A percentile compares a stretch with the other conserved stretches of the same genome.
phyloP scores from a whole-genome alignment of 345 rosid genomes.

The Melaleuca quinquenervia region DNA sequence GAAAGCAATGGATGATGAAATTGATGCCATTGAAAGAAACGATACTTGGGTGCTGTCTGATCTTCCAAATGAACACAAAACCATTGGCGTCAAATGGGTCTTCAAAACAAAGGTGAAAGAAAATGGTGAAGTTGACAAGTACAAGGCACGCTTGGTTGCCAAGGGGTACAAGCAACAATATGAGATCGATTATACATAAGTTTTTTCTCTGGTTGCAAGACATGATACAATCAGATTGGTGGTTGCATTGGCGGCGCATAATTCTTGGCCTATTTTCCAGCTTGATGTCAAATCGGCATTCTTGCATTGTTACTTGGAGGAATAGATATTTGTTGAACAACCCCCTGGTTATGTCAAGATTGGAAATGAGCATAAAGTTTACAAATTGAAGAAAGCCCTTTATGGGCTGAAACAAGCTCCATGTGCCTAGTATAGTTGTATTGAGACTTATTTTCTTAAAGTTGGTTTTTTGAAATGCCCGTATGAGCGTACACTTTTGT shows the following conservation, averaged over 20 bases:
- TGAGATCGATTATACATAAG: background rate
- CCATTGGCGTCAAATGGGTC: background rate
- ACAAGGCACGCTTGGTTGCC: background rate
- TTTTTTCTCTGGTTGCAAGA: background rate
- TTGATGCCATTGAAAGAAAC: background rate
- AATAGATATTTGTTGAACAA: background rate
- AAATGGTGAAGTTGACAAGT: background rate
- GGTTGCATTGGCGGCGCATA: background rate
- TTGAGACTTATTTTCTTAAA: background rate
- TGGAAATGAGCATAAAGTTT: background rate
- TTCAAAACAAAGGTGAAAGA: background rate
- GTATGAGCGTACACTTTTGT: no score
- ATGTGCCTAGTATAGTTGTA: background rate
- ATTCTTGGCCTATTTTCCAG: background rate
- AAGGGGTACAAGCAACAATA: background rate
- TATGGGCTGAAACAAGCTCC: background rate
- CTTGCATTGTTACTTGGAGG: background rate
- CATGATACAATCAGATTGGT: background rate
- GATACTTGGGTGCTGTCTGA: background rate
- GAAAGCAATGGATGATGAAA: background rate
- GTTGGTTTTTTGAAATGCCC: no score
- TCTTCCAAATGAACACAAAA: background rate
- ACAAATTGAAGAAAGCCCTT: background rate
- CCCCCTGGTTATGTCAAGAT: background rate
- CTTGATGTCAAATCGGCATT: background rate